phyloP scores from a whole-genome alignment of 2,329 filamentous ascomycete genomes.

The Byssothecium circinans region DNA sequence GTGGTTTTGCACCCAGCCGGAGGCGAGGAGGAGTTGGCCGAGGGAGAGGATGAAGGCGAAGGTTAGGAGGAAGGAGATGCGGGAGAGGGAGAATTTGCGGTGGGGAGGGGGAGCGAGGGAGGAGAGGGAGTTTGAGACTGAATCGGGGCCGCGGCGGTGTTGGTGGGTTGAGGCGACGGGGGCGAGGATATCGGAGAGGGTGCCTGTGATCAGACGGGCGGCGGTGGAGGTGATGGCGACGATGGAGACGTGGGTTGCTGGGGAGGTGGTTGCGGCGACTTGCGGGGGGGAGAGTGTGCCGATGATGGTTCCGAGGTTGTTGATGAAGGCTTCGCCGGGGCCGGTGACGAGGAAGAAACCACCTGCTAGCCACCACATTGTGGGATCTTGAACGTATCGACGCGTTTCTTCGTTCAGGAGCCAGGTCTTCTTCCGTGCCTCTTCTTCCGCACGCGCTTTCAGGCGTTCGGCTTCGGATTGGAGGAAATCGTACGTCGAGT shows the following conservation, averaged over 20 bases:
- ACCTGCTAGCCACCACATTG: conserved; percentile 92
- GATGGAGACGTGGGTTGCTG: conserved; percentile 89
- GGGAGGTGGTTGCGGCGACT: conserved; percentile 60
- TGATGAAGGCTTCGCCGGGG: conserved; percentile 96
- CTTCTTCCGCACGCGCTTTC: conserved; percentile 53
- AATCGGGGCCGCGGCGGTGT: conserved; percentile 55
- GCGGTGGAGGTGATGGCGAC: conserved; percentile 87
- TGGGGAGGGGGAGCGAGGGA: conserved; percentile 30
- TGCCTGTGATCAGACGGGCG: conserved; percentile 87
- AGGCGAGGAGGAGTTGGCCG: conserved; percentile 76
- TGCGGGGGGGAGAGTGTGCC: conserved; percentile 74
- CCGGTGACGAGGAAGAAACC: conserved; percentile 94
- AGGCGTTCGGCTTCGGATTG: conserved; percentile 50
- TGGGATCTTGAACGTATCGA: conserved; percentile 80
- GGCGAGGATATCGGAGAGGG: conserved; percentile 86
- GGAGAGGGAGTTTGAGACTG: conserved; percentile 45
- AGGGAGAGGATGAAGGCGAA: conserved; percentile 72
- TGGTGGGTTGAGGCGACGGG: conserved; percentile 54
- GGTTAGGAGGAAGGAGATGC: conserved; percentile 75
- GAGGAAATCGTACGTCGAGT: conserved; percentile 51
- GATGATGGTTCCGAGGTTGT: conserved; percentile 93
- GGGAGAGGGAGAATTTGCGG: conserved; percentile 65
- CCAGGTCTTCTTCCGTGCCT: conserved; percentile 79
- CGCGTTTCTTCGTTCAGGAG: conserved; percentile 89
- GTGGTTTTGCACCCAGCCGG: conserved; percentile 73